These are phyloP conservation scores for Cyberlindnera amylophila DNA, from an alignment of 805 yeast species.

Conservation along the genomic window DNA sequence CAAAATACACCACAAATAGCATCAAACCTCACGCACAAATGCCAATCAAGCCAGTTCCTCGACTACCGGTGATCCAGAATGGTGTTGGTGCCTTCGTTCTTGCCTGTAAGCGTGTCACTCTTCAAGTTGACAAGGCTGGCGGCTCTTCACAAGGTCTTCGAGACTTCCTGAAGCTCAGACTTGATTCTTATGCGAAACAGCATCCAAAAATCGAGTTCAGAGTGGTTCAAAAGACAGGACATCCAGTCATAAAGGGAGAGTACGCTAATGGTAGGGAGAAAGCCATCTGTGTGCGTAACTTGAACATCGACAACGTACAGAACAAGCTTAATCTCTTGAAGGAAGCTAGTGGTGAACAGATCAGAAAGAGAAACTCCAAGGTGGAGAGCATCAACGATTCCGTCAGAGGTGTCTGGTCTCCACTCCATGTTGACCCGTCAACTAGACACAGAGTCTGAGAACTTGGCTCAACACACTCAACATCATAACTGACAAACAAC, in stretches of 20 bases:
- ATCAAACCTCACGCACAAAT: slow-evolving; percentile 21
- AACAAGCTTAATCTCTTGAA: slow-evolving; percentile 60
- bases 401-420: slow-evolving; percentile 98
- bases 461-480: background rate
- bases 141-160: slow-evolving; percentile 87
- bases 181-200: slow-evolving; percentile 50
- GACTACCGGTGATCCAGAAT: slow-evolving; percentile 60
- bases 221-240: slow-evolving; percentile 69
- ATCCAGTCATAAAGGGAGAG: slow-evolving; percentile 67
- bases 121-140: slow-evolving; percentile 93
- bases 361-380: slow-evolving; percentile 63
- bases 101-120: slow-evolving; percentile 62
- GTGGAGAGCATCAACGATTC: slow-evolving; percentile 78
- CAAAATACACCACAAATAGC: background rate
- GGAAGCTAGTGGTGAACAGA: slow-evolving; percentile 63
- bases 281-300: slow-evolving; percentile 74
- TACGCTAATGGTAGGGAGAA: slow-evolving; percentile 47
- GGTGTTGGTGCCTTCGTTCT: slow-evolving; percentile 71
- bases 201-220: slow-evolving; percentile 72
- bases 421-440: slow-evolving; percentile 67
- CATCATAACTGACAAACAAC: no score
- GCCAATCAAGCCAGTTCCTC: slow-evolving; percentile 60
- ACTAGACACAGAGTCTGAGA: slow-evolving; percentile 37
- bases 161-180: slow-evolving; percentile 55
- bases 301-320: slow-evolving; percentile 56